Conservation (phyloP, 2,329 filamentous ascomycete genomes). For the Xylariaceae sp. region DNA sequence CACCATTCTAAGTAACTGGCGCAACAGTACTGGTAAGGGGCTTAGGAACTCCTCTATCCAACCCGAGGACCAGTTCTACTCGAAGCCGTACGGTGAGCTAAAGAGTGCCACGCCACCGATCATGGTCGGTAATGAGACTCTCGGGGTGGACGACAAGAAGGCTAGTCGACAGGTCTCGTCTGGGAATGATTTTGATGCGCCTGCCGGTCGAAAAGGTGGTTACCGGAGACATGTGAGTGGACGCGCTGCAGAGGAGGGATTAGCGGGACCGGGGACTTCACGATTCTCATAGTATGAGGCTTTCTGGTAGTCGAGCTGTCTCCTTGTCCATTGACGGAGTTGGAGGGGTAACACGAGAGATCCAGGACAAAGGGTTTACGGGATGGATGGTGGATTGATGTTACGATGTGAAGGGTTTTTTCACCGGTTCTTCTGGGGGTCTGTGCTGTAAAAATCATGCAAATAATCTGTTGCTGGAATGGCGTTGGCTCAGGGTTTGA, state of each 20-base stretch:
- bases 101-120: conserved; percentile 51
- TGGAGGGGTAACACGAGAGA: background rate
- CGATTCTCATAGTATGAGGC: conserved; percentile 27
- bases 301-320: conserved; percentile 20
- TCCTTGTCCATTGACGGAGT: background rate
- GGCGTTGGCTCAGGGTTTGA: too few species aligned
- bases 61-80: conserved; percentile 45
- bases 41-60: conserved; percentile 46
- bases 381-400: too few species aligned
- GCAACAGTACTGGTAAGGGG: conserved; percentile 8
- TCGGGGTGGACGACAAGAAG: background rate
- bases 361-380: too few species aligned
- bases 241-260: conserved; percentile 68
- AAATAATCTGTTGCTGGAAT: too few species aligned
- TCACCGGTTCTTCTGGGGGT: too few species aligned
- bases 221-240: conserved; percentile 62
- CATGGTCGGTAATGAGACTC: conserved; percentile 38
- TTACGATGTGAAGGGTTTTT: too few species aligned
- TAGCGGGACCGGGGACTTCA: conserved; percentile 35
- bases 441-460: too few species aligned
- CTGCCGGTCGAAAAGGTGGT: conserved; percentile 32
- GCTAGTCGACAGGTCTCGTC: conserved; percentile 52
- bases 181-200: conserved; percentile 49
- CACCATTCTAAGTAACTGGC: conserved; percentile 12
- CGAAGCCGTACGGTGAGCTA: conserved; percentile 58